phyloP scores from a whole-genome alignment of 345 rosid species.

The Hypericum androsaemum region DNA sequence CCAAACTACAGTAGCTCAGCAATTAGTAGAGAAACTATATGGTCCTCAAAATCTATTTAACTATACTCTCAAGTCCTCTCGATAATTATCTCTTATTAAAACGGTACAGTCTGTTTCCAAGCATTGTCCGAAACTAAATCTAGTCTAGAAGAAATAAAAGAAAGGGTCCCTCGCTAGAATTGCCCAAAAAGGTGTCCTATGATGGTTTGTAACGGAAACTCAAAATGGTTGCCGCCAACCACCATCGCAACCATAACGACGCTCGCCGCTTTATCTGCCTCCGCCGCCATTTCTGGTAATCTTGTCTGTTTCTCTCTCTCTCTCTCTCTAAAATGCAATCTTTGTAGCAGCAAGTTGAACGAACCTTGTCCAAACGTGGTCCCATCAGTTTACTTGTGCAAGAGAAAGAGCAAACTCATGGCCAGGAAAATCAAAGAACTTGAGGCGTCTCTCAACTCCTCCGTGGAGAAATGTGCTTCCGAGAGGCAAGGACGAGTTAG shows the following conservation, averaged over 20 bases:
- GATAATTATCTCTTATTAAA: too few species aligned
- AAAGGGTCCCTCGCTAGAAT: too few species aligned
- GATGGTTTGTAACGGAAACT: neutral
- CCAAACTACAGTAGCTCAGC: too few species aligned
- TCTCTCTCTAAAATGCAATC: neutral
- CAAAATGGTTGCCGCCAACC: conserved; percentile 15
- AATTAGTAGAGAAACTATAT: too few species aligned
- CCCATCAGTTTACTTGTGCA: conserved; percentile 38
- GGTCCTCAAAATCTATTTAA: too few species aligned
- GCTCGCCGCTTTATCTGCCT: conserved; percentile 27
- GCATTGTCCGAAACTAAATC: too few species aligned
- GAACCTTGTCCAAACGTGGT: neutral
- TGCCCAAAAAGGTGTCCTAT: neutral
- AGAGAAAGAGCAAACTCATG: conserved; percentile 30
- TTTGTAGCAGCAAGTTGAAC: neutral
- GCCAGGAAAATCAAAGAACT: conserved; percentile 38
- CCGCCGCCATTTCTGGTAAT: conserved; percentile 26
- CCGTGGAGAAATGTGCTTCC: conserved; percentile 53
- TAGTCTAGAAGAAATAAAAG: too few species aligned
- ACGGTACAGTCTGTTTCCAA: too few species aligned
- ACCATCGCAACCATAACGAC: conserved; percentile 16
- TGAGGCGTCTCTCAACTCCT: conserved; percentile 46
- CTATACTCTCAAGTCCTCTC: too few species aligned
- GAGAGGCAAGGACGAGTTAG: conserved; percentile 87
- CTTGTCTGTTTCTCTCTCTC: neutral